These are phyloP conservation scores for Aspergillus sclerotiicarbonarius DNA, from an alignment of 495 filamentous ascomycete species.

Conservation along the genomic window DNA sequence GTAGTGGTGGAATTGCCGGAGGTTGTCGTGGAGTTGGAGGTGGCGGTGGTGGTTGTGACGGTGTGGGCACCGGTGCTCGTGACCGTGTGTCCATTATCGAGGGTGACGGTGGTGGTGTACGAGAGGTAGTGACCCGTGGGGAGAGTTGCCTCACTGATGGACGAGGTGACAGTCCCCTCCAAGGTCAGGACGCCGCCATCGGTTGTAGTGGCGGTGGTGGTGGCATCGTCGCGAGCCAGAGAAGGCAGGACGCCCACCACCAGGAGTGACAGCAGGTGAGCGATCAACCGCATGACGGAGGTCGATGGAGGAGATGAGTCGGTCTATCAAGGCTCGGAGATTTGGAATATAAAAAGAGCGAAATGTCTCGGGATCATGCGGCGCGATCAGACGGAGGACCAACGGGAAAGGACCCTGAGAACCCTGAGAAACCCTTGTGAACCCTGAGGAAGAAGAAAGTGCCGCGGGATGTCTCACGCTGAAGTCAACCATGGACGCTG, in stretches of 20 bases:
- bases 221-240: constrained; percentile 18
- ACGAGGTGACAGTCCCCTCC: constrained; percentile 19
- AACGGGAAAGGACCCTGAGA: too few species aligned
- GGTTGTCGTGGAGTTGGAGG: constrained; percentile 21
- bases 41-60: constrained; percentile 18
- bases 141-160: constrained; percentile 23
- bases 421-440: too few species aligned
- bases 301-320: background rate
- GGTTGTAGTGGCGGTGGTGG: constrained; percentile 14
- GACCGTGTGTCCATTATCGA: constrained; percentile 23
- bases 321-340: too few species aligned
- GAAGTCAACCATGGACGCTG: too few species aligned
- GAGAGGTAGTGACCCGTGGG: constrained; percentile 38
- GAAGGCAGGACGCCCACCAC: constrained; percentile 6
- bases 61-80: constrained; percentile 28
- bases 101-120: constrained; percentile 19
- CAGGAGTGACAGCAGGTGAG: constrained; percentile 19
- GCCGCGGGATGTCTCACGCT: too few species aligned
- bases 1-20: constrained; percentile 33
- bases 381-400: too few species aligned
- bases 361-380: too few species aligned
- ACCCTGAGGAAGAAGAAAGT: too few species aligned
- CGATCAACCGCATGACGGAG: constrained; percentile 17
- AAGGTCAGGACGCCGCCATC: constrained; percentile 22
- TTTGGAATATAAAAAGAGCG: too few species aligned